phyloP scores from a whole-genome alignment of 306 rosid genomes.

The Inga laurina region DNA sequence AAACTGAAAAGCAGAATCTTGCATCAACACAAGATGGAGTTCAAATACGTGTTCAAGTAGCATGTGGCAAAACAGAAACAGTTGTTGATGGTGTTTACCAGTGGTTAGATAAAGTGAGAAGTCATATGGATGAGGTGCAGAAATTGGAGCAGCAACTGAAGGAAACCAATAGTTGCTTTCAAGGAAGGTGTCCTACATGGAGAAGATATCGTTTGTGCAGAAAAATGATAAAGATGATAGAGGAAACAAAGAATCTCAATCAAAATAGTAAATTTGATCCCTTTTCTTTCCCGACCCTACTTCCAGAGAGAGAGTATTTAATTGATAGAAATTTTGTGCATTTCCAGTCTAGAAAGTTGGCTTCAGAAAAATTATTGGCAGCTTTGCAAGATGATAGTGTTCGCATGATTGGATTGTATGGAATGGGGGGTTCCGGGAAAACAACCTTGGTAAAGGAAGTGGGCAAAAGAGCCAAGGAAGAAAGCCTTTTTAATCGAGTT shows the following conservation, averaged over 20 bases:
- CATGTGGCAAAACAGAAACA: background rate
- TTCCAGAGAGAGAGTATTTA: background rate
- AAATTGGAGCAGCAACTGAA: background rate
- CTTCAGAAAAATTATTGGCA: background rate
- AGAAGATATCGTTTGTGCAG: background rate
- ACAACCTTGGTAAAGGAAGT: background rate
- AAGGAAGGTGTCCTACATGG: background rate
- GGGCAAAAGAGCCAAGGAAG: background rate
- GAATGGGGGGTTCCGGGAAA: conserved; percentile 1
- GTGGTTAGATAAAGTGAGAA: background rate
- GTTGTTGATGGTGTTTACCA: background rate
- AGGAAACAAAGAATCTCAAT: background rate
- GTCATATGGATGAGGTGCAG: background rate
- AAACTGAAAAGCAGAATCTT: background rate
- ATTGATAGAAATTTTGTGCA: background rate
- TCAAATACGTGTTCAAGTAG: background rate
- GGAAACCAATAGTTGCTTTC: background rate
- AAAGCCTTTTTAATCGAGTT: background rate
- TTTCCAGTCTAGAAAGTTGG: background rate
- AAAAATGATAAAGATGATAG: background rate
- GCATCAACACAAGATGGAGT: background rate
- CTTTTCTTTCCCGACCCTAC: background rate
- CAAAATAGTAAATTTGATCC: background rate
- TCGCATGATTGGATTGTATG: background rate
- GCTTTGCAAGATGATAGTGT: background rate